Percentiles rank a stretch among this genome's conserved stretches.
phyloP scores from a whole-genome alignment of 2,329 filamentous ascomycete species.

The Davidsoniella australis region DNA sequence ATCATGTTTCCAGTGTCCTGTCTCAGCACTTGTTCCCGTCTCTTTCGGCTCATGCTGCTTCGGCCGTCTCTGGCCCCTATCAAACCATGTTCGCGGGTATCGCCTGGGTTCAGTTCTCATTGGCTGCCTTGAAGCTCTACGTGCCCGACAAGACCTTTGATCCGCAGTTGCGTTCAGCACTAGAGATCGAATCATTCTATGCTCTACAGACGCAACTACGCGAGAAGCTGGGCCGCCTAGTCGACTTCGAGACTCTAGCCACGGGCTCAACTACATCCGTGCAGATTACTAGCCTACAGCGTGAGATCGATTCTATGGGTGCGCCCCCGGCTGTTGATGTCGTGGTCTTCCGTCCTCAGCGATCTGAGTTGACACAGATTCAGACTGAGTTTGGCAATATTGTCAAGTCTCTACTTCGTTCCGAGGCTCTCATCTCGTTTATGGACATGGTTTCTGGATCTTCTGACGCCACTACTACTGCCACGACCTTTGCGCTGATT shows the following conservation, averaged over 20 bases:
- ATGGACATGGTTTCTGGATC: conserved; percentile 1
- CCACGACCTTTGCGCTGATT: conserved; percentile 32
- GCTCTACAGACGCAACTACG: conserved; percentile 39
- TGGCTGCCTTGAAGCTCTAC: conserved; percentile 61
- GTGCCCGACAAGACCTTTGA: conserved; percentile 79
- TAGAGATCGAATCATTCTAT: conserved; percentile 44
- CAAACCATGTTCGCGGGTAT: conserved; percentile 24
- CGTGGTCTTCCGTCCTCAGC: conserved; percentile 52
- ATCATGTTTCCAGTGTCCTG: conserved; percentile 17
- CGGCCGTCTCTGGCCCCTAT: conserved; percentile 17
- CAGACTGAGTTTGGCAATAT: conserved; percentile 74
- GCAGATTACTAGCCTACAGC: conserved; percentile 43
- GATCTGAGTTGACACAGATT: conserved; percentile 50
- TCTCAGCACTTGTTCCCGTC: conserved; percentile 29
- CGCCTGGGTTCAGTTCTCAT: conserved; percentile 60
- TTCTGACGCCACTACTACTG: conserved; percentile 17
- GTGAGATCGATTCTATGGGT: conserved; percentile 47
- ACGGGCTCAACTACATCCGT: conserved; percentile 52
- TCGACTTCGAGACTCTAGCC: conserved; percentile 47
- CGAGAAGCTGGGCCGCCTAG: conserved; percentile 41
- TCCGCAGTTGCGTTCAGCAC: conserved; percentile 47
- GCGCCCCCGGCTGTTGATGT: conserved; percentile 45
- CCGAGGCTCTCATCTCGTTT: conserved; percentile 20
- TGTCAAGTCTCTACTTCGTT: conserved; percentile 43
- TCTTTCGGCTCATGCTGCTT: conserved; percentile 26